phyloP scores from a whole-genome alignment of 371 early-diverging fungal genomes.

The Apophysomyces ossiformis region DNA sequence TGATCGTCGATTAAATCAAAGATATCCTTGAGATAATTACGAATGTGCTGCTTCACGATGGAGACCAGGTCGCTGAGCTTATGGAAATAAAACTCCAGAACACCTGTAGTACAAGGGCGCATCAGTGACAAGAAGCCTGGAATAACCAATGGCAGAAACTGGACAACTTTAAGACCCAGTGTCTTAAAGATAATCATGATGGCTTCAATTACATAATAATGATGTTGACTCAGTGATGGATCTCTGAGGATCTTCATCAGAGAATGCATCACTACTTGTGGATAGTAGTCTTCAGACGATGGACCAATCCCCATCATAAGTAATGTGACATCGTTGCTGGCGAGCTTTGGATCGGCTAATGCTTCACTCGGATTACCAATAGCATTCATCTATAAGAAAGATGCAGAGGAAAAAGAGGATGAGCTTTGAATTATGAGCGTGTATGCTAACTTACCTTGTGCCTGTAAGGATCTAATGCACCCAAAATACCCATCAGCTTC shows the following conservation, averaged over 20 bases:
- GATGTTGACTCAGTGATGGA: conserved; percentile 80
- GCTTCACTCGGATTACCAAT: conserved; percentile 63
- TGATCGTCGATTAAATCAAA: conserved; percentile 79
- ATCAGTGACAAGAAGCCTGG: conserved; percentile 76
- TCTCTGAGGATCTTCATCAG: conserved; percentile 91
- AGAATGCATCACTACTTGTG: conserved; percentile 86
- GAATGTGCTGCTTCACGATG: conserved; percentile 91
- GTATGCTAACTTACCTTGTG: conserved; percentile 66
- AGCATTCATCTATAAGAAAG: conserved; percentile 42
- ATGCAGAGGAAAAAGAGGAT: neutral
- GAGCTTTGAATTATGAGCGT: neutral
- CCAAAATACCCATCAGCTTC: conserved; percentile 91
- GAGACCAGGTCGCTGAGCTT: conserved; percentile 83
- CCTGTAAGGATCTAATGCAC: conserved; percentile 95
- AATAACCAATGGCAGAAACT: conserved; percentile 79
- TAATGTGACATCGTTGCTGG: conserved; percentile 66
- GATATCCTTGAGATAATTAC: conserved; percentile 84
- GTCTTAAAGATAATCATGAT: conserved; percentile 94
- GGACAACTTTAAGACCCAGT: conserved; percentile 81
- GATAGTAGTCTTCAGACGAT: conserved; percentile 85
- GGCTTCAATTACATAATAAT: conserved; percentile 90
- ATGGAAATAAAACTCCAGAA: conserved; percentile 92
- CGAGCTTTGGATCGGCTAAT: conserved; percentile 58
- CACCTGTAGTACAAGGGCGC: conserved; percentile 73
- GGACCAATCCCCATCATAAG: conserved; percentile 79